These are phyloP conservation scores for Russula sp. DNA, from an alignment of 768 basidiomycete genomes.

Conservation along the genomic window DNA sequence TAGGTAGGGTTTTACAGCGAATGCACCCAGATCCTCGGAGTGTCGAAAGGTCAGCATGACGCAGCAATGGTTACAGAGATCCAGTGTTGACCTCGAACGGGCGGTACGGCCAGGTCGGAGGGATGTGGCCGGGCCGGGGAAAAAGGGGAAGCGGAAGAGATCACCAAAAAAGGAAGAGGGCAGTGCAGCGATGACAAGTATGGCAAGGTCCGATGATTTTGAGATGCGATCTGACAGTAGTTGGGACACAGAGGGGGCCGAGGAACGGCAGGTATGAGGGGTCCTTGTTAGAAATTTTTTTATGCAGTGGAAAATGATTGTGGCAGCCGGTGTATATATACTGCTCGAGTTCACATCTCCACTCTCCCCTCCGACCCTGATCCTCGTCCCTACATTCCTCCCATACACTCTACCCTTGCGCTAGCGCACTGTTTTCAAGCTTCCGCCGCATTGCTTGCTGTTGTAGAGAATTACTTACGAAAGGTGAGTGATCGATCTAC, in stretches of 20 bases:
- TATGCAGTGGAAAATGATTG: slow-evolving; percentile 1
- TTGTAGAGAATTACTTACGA: background rate
- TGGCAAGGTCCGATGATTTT: slow-evolving; percentile 15
- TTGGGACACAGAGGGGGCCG: background rate
- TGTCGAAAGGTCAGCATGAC: background rate
- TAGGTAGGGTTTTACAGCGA: too few species aligned
- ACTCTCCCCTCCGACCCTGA: slow-evolving; percentile 17
- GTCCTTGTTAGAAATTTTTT: background rate
- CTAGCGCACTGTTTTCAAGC: background rate
- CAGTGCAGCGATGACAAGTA: background rate
- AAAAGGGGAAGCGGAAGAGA: background rate
- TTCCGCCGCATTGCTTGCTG: background rate
- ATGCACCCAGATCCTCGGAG: background rate
- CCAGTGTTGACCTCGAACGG: background rate
- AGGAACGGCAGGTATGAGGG: slow-evolving; percentile 2
- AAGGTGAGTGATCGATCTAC: slow-evolving; percentile 15
- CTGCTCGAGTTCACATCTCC: background rate
- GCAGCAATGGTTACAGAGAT: background rate
- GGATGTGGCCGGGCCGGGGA: slow-evolving; percentile 3
- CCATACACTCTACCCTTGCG: background rate
- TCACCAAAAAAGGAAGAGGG: background rate
- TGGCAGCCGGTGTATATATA: slow-evolving; percentile 11
- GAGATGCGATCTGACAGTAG: slow-evolving; percentile 4
- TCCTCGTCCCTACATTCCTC: background rate
- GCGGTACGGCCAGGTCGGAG: background rate